A percentile compares a stretch with the other conserved stretches of the same genome.
phyloP scores from a whole-genome alignment of 495 filamentous ascomycete species.

The Penicillium silybi region DNA sequence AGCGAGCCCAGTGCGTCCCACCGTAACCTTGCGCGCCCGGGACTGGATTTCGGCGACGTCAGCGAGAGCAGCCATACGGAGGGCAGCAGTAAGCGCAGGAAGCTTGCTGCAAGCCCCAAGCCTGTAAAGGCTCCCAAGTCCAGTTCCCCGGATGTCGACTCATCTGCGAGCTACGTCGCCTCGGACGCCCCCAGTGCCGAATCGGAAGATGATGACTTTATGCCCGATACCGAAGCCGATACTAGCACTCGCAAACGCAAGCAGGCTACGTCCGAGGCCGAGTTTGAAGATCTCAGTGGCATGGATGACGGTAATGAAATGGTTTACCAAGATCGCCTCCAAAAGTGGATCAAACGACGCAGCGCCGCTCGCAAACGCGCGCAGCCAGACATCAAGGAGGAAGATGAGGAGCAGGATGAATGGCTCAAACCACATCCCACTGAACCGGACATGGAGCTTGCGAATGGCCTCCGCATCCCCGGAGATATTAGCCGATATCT shows the following conservation, averaged over 20 bases:
- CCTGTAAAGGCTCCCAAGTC: constrained; percentile 16
- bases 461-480: constrained; percentile 73
- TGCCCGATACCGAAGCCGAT: constrained; percentile 30
- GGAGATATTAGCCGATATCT: constrained; percentile 87
- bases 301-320: constrained; percentile 91
- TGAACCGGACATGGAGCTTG: constrained; percentile 64
- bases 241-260: constrained; percentile 35
- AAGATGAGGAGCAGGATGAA: constrained; percentile 51
- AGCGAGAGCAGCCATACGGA: constrained; percentile 25
- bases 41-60: constrained; percentile 58
- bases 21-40: constrained; percentile 74
- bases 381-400: constrained; percentile 18
- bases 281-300: constrained; percentile 64
- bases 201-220: constrained; percentile 36
- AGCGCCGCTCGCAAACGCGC: constrained; percentile 58
- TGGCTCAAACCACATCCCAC: constrained; percentile 85
- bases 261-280: constrained; percentile 38
- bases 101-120: constrained; percentile 18
- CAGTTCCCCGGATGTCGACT: constrained; percentile 36
- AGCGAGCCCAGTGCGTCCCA: constrained; percentile 60
- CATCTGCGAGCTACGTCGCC: constrained; percentile 38
- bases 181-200: constrained; percentile 28
- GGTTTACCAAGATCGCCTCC: constrained; percentile 72
- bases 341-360: constrained; percentile 68
- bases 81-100: constrained; percentile 39